Evolutionary conservation across 139 green algal genomes (phyloP).

Genomic region (Nannochloris sp.): DNA sequence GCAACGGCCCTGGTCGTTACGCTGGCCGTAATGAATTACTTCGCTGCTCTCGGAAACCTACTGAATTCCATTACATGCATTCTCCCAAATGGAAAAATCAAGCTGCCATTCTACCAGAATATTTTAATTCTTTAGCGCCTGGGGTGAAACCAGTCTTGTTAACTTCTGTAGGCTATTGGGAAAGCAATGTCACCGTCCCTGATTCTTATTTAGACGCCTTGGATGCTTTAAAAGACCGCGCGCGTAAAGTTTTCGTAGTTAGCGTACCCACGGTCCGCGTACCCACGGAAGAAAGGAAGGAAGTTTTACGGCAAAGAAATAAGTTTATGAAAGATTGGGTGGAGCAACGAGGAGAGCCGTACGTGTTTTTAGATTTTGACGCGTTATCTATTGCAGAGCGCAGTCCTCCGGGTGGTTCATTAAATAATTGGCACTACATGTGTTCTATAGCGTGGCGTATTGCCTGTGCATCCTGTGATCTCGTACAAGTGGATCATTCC

Average conservation of each 20-base stretch:
- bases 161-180: slow-evolving; percentile 4
- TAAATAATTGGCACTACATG: slow-evolving; percentile 18
- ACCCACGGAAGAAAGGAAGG: neutral
- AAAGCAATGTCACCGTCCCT: neutral
- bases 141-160: slow-evolving; percentile 1
- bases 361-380: slow-evolving; percentile 4
- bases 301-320: neutral
- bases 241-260: neutral
- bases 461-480: neutral
- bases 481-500: neutral
- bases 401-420: neutral
- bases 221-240: neutral
- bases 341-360: slow-evolving; percentile 1
- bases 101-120: slow-evolving; percentile 1
- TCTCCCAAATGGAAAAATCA: slow-evolving; percentile 7
- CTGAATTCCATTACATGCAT: slow-evolving; percentile 11
- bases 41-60: neutral
- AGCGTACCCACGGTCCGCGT: neutral
- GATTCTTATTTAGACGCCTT: neutral
- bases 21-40: neutral
- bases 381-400: neutral
- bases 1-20: neutral
- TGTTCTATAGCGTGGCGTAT: slow-evolving; percentile 1
- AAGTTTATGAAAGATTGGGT: slow-evolving; percentile 4
- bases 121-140: neutral